Percentiles rank a stretch among this genome's conserved stretches.
phyloP scores from a whole-genome alignment of 345 rosid genomes.

The Linum lewisii region DNA sequence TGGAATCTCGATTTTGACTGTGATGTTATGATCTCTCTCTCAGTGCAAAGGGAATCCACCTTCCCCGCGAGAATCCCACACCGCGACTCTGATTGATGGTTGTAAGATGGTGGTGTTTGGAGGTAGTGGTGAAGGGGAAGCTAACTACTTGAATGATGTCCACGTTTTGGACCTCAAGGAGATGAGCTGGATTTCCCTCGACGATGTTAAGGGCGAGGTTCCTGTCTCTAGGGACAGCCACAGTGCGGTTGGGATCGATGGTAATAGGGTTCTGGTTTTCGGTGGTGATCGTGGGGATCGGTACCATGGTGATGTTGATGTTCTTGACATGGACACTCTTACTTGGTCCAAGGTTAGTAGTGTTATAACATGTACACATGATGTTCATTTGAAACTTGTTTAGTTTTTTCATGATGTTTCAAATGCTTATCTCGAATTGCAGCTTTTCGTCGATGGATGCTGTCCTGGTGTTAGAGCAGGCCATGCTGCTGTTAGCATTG shows the following conservation, averaged over 20 bases:
- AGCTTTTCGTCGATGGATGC: slow-evolving; percentile 45
- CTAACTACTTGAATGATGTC: slow-evolving; percentile 65
- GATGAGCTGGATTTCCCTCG: slow-evolving; percentile 56
- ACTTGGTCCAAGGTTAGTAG: slow-evolving; percentile 59
- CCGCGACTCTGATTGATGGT: slow-evolving; percentile 45
- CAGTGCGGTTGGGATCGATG: slow-evolving; percentile 37
- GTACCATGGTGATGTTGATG: slow-evolving; percentile 51
- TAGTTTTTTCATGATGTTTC: neutral
- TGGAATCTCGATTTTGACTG: too few species aligned
- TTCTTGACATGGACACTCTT: slow-evolving; percentile 37
- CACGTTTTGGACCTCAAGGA: slow-evolving; percentile 48
- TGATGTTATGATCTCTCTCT: too few species aligned
- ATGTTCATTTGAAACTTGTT: neutral
- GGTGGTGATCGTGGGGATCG: slow-evolving; percentile 73
- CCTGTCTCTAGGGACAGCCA: slow-evolving; percentile 78
- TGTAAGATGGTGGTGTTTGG: slow-evolving; percentile 53
- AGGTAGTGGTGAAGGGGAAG: slow-evolving; percentile 75
- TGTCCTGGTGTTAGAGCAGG: slow-evolving; percentile 67
- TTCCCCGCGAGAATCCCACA: slow-evolving; percentile 62
- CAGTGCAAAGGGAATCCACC: slow-evolving; percentile 42
- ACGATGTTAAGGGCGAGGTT: slow-evolving; percentile 35
- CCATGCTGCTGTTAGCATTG: slow-evolving; percentile 48
- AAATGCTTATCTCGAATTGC: neutral
- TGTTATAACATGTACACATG: neutral
- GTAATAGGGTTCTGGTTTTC: slow-evolving; percentile 40